Evolutionary conservation across 768 basidiomycete species (phyloP).

Genomic region (Boletales sp.): DNA sequence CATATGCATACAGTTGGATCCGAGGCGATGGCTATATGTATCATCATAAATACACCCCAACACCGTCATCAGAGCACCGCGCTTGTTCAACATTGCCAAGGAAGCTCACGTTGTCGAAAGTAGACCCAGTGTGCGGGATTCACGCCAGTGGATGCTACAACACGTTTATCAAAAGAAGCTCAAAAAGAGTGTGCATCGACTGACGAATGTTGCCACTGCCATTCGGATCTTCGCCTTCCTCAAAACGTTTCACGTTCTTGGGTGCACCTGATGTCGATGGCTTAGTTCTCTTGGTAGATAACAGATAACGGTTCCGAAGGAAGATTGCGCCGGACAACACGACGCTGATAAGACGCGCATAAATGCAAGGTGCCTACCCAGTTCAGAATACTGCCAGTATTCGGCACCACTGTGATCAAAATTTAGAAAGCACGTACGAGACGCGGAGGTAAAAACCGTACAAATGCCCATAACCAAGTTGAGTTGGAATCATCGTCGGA

Average conservation of each 20-base stretch:
- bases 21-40: constrained; percentile 26
- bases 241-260: constrained; percentile 39
- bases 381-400: constrained; percentile 50
- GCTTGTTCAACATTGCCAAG: no score
- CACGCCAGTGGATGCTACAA: constrained; percentile 43
- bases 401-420: constrained; percentile 28
- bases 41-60: constrained; percentile 4
- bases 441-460: constrained; percentile 16
- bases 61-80: not conserved
- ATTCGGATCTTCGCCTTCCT: constrained; percentile 42
- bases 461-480: constrained; percentile 47
- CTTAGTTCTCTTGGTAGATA: constrained; percentile 2
- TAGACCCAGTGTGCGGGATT: constrained; percentile 45
- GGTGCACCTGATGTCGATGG: constrained; percentile 20
- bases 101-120: constrained; percentile 41
- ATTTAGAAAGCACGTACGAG: constrained; percentile 11
- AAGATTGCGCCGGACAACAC: not conserved
- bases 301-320: constrained; percentile 1
- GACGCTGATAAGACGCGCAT: not conserved
- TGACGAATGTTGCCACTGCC: constrained; percentile 49
- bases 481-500: constrained; percentile 45
- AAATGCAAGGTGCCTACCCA: constrained; percentile 20
- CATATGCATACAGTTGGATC: constrained; percentile 32
- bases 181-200: constrained; percentile 3
- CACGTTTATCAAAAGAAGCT: not conserved